Percentiles rank a stretch among this genome's conserved stretches.
Evolutionary conservation across 805 yeast species (phyloP).

Genomic region (Wickerhamiella brachini): DNA sequence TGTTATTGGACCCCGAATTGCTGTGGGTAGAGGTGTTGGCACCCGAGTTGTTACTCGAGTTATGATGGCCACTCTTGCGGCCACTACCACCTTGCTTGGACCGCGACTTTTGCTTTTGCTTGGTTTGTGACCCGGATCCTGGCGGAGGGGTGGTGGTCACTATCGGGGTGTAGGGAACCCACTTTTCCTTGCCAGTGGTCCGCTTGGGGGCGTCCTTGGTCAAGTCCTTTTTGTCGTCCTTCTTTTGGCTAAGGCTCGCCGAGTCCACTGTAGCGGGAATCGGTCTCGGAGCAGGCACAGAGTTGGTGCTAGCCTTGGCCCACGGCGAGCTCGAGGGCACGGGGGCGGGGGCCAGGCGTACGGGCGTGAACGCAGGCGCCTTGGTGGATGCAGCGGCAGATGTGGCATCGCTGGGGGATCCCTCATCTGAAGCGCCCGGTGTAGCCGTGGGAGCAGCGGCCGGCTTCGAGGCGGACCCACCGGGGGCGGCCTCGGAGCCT

Average conservation of each 20-base stretch:
- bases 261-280: slow-evolving; percentile 6
- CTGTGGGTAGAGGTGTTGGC: no score
- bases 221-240: slow-evolving; percentile 8
- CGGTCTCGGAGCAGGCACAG: slow-evolving; percentile 3
- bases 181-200: slow-evolving; percentile 40
- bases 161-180: slow-evolving; percentile 20
- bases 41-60: slow-evolving; percentile 3
- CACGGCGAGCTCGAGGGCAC: slow-evolving; percentile 51
- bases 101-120: background rate
- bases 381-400: slow-evolving; percentile 19
- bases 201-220: slow-evolving; percentile 10
- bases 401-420: slow-evolving; percentile 16
- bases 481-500: slow-evolving; percentile 1
- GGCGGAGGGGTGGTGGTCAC: slow-evolving; percentile 10
- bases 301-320: slow-evolving; percentile 24
- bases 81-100: slow-evolving; percentile 1
- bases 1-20: slow-evolving; percentile 1
- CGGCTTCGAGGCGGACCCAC: background rate
- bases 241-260: slow-evolving; percentile 18
- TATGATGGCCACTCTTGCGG: background rate
- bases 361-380: slow-evolving; percentile 10
- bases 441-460: background rate
- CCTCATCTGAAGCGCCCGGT: background rate
- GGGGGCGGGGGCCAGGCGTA: slow-evolving; percentile 48
- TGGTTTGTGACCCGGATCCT: background rate